phyloP scores from a whole-genome alignment of 1,284 basidiomycete genomes.

The Ustilago sp. region DNA sequence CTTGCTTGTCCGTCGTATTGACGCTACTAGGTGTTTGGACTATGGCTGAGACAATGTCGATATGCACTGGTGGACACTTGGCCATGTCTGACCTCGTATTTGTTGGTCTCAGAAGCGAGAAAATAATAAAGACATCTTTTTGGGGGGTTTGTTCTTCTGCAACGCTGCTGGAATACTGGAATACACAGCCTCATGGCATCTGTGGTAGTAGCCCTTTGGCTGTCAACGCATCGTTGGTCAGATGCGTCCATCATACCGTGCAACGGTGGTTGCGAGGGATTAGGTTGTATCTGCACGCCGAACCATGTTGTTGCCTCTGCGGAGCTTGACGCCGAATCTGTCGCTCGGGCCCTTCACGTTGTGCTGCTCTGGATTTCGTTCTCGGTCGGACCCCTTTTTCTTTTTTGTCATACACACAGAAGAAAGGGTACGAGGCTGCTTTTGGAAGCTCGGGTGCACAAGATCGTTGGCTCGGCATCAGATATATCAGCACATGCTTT shows the following conservation, averaged over 20 bases:
- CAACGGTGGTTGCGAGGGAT: conserved; percentile 3
- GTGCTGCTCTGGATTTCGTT: not conserved
- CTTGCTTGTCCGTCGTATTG: not conserved
- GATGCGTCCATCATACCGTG: not conserved
- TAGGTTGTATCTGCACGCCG: conserved; percentile 6
- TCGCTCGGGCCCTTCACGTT: not conserved
- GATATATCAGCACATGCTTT: not conserved
- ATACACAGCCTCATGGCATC: not conserved
- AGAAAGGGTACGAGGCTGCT: conserved; percentile 11
- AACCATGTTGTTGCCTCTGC: not conserved
- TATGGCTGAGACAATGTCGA: not conserved
- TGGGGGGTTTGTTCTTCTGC: not conserved
- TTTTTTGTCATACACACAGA: not conserved
- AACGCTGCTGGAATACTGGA: not conserved
- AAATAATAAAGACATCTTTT: not conserved
- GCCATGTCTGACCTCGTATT: conserved; percentile 8
- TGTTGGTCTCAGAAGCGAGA: conserved; percentile 14
- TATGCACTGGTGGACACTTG: not conserved
- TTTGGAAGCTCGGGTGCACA: not conserved
- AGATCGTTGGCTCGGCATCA: conserved; percentile 2
- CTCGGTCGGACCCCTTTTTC: conserved; percentile 1
- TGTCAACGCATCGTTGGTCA: too few relatives aligned
- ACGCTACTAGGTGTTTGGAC: not conserved
- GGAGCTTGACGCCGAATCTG: not conserved
- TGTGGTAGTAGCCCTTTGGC: too few relatives aligned